Evolutionary conservation across 768 basidiomycete species (phyloP), one percentile per base, ranked within the genome.

Genomic region (Chalciporus piperatus): DNA sequence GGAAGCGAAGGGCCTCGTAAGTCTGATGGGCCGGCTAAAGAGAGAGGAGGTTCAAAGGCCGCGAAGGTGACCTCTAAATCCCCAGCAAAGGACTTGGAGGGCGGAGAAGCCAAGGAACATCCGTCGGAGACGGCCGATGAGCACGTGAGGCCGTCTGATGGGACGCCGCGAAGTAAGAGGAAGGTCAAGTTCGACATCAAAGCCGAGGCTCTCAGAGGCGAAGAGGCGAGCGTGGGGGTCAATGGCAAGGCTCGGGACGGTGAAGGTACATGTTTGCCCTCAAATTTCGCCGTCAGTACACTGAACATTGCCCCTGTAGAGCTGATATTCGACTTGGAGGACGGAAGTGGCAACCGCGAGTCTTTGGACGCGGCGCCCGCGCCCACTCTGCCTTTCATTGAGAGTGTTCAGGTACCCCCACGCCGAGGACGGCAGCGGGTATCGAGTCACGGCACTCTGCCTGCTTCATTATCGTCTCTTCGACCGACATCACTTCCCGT

Each of bases 111-210:
- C 14, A 53, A 25, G 27, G 45, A 39, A 33, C 58, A 51, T 58
- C 52, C 47, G 53, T 40, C 53, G 50, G 49, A 57, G 60, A 57
- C 56, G 38, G 20, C 50, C 41, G 61, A 58, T 56, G 56, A 46
- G 30, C 39, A 66, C 57, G 56, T n/a, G 50, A 50, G 59, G 56
- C 47, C 61, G 42, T 47, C 70, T 66, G 51, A 65, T 61, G 59
- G 68, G 70, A 52, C 64, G 48, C 50, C 63, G 72, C 86, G 72
- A 73, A 71, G 75, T 45, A 87, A 83, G 66, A 74, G 81, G 54
- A 87, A 82, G 65, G 85, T 90, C 27, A 87, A 85, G 9, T 90
- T 90, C 59, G 79, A 89, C 56, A 78, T 85, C 44, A 72, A 84
- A 61, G 79, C 83, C 19, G 81, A 75, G 35, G 75, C 78, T 11